Percentiles rank a stretch among this genome's conserved stretches.
phyloP scores from a whole-genome alignment of 2,329 filamentous ascomycete genomes.

The Xylariaceae sp. region DNA sequence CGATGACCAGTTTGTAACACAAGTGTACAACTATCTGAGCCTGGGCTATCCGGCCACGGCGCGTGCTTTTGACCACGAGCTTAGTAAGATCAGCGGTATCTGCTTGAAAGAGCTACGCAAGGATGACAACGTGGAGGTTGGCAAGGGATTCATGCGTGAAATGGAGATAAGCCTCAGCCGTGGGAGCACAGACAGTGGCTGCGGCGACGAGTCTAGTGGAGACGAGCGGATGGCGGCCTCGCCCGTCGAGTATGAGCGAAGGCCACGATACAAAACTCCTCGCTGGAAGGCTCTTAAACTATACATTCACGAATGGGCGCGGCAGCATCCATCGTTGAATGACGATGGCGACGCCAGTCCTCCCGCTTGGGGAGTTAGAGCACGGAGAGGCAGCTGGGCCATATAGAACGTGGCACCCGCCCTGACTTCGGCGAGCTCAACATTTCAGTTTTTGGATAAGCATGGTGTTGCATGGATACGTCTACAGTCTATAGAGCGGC shows the following conservation, averaged over 20 bases:
- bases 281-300: conserved; percentile 79
- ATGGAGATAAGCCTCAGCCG: conserved; percentile 37
- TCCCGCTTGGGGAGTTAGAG: conserved; percentile 65
- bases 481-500: conserved; percentile 2
- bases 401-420: conserved; percentile 40
- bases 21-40: conserved; percentile 95
- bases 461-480: neutral
- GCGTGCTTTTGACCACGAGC: conserved; percentile 75
- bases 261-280: conserved; percentile 45
- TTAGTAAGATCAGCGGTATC: conserved; percentile 75
- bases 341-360: conserved; percentile 55
- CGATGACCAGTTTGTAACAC: conserved; percentile 79
- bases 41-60: conserved; percentile 87
- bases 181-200: conserved; percentile 9
- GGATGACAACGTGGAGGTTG: conserved; percentile 54
- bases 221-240: conserved; percentile 31
- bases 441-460: conserved; percentile 9
- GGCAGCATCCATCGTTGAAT: conserved; percentile 72
- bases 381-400: conserved; percentile 68
- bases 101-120: conserved; percentile 65
- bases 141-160: conserved; percentile 69
- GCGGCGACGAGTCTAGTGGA: conserved; percentile 26
- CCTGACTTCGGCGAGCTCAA: conserved; percentile 2
- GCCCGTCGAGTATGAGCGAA: conserved; percentile 42
- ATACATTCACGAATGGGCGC: conserved; percentile 87